phyloP scores from a whole-genome alignment of 192 early-diverging fungal genomes.

The Coemansia nantahalensis region DNA sequence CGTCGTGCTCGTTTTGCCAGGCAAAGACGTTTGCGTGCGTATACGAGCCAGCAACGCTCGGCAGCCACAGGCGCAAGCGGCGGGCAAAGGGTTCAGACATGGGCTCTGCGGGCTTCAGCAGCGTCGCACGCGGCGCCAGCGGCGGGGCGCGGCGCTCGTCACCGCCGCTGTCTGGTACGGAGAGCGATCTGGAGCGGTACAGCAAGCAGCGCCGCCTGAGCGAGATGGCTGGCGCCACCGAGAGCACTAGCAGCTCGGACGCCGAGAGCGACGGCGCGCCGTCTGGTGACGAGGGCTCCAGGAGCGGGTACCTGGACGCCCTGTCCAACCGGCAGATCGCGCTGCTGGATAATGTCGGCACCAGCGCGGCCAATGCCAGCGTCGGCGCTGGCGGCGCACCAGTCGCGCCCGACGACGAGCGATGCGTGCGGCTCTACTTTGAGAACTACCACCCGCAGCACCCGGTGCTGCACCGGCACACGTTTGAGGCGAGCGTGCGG shows the following conservation, averaged over 20 bases:
- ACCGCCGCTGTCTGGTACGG: neutral
- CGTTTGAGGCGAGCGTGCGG: slow-evolving; percentile 40
- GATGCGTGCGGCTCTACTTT: slow-evolving; percentile 35
- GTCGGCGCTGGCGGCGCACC: no score
- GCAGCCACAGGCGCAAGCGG: slow-evolving; percentile 35
- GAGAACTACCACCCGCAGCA: slow-evolving; percentile 47
- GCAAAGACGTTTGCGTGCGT: slow-evolving; percentile 38
- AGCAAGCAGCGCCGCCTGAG: slow-evolving; percentile 18
- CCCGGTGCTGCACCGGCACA: slow-evolving; percentile 49
- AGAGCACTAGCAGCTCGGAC: slow-evolving; percentile 15
- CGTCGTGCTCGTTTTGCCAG: slow-evolving; percentile 44
- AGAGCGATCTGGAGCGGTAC: neutral
- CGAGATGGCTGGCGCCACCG: slow-evolving; percentile 5
- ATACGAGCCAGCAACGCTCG: slow-evolving; percentile 38
- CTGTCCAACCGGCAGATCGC: slow-evolving; percentile 52
- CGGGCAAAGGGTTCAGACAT: slow-evolving; percentile 18
- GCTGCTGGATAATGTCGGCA: slow-evolving; percentile 19
- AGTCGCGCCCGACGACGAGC: no score
- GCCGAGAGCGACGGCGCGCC: slow-evolving; percentile 19
- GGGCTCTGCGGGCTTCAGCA: slow-evolving; percentile 13
- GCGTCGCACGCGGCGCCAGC: no score
- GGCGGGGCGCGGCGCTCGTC: no score
- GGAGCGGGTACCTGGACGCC: slow-evolving; percentile 24
- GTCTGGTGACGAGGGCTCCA: slow-evolving; percentile 7
- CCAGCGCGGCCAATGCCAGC: slow-evolving; percentile 11